Base-by-base conservation (phyloP, 1,284 basidiomycete species). In the Agaricales sp. region DNA sequence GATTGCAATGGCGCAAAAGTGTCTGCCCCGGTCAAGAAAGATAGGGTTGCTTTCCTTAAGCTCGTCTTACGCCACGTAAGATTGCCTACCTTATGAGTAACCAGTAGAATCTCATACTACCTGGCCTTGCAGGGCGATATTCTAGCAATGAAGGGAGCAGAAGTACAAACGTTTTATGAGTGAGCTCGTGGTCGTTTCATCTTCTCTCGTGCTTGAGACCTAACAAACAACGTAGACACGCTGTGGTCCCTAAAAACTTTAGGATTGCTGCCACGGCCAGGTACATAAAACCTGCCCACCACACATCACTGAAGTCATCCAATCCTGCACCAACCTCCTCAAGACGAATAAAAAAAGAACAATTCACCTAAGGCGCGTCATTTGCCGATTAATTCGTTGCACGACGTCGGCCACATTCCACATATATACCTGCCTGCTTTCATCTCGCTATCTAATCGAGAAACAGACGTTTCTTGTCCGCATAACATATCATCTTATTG, bases 111-210 rank as follows among this genome's bases (percentile, higher is more conserved):
- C n/a, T n/a, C n/a, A n/a, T n/a, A n/a, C n/a, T n/a, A n/a, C n/a
- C n/a, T 24, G 14, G n/a, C 41, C 6, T 41, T 43, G 35, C 53
- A 87, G 86, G 86, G 85, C 3, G 86, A 88, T 57, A 67, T 88
- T 16, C 60, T 87, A 30, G 73, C 87, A 4, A 88, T 88, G 85
- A 76, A 86, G 49, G 85, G 85, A 2, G 65, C 68, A 3, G 70
- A 63, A 2, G 72, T 88, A 3, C 85, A 88, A 57, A 67, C 75
- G 44, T 71, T 65, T 57, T 88, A 88, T 50, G 81, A 88, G 82
- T 87, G 61, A 61, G 76, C 59, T 11, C 14, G 23, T 12, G 16
- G 18, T 35, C 35, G 4, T 13, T 3, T 26, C n/a, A 18, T 39
- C 37, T 44, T 47, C 44, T 43, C 43, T 20, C 16, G 24, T 20